Evolutionary conservation across 257 asterid species (phyloP), one percentile per base, ranked within the genome.

Genomic region (Nemophila menziesii): DNA sequence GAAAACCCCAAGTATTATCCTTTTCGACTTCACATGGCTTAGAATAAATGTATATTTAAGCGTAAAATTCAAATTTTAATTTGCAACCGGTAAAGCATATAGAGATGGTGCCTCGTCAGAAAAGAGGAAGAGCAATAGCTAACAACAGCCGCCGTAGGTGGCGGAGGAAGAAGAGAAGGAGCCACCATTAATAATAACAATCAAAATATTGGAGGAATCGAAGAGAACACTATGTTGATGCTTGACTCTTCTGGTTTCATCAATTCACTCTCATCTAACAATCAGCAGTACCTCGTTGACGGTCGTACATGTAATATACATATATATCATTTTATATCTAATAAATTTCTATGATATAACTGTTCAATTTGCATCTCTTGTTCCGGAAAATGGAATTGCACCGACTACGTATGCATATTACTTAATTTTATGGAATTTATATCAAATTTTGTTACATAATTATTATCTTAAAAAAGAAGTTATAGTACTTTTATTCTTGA

Each of bases 141-240:
- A 22, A 21, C 40, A 11, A 49, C 38, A 29, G 68, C 51, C 13
- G 69, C 62, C 5, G 16, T 59, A 1, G 53, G 52, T 22, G 63
- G 61, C 48, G n/a, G n/a, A n/a, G n/a, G n/a, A n/a, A n/a, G n/a
- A n/a, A n/a, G n/a, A n/a, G n/a, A n/a, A n/a, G n/a, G n/a, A n/a
- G n/a, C n/a, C n/a, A n/a, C n/a, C n/a, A 29, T 7, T 29, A 29
- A 29, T 29, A 29, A 29, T 2, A 29, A 29, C 12, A 29, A 29
- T 29, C n/a, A n/a, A n/a, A 26, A 26, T 26, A 10, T 10, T 4
- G 36, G 36, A 3, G 90, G 80, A 21, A 52, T 82, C 36, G 96
- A 86, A 52, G 97, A 75, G 74, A 82, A 82, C 71, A 82, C 79
- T 4, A 54, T 87, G 93, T 92, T 85, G 1, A 75, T 83, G 43